Base-by-base conservation (phyloP, 75 land plant species). In the Gnetum montanum region DNA sequence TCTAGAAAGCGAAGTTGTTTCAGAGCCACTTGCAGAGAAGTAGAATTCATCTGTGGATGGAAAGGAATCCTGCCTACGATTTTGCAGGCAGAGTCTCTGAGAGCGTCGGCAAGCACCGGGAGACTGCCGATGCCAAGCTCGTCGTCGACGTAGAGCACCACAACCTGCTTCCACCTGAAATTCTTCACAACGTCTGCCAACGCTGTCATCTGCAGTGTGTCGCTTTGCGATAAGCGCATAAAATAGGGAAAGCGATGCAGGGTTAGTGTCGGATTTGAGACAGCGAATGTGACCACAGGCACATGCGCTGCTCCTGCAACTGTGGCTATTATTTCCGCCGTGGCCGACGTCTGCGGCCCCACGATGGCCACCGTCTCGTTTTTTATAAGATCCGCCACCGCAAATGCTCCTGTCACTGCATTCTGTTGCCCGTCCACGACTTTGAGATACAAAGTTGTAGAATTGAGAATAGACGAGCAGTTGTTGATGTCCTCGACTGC, bases 191-290 rank as follows among this genome's bases (percentile, higher is more conserved):
- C 13, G 6, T 54, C 65, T 6, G 78, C 68, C 16, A 70, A 49
- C 4, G 78, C 78, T 47, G 40, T 38, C 78, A 75, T 75, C 43
- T 75, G 74, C 23, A 49, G 56, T 30, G 54, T 19, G 43, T 75
- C 78, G 36, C 34, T 75, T 10, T 69, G 78, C 6, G 78, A 27
- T 5, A 66, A 41, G 6, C 73, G 45, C 19, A 75, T 25, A 33
- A 75, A 75, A 37, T 59, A 75, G 3, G 78, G 69, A 24, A 52
- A 61, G 16, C 70, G 73, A 28, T 70, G 49, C 10, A 67, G 61
- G 3, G 78, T 65, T 4, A 75, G 68, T 4, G 73, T 72, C 8
- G 78, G 78, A 33, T 75, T 74, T 0, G 78, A 70, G 4, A 74
- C 74, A 5, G 76, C 54, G 43, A 58, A 69, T 28, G 78, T 70